Evolutionary conservation across 352 stramenopile genomes (phyloP).

Genomic region (Pythium guiyangense): DNA sequence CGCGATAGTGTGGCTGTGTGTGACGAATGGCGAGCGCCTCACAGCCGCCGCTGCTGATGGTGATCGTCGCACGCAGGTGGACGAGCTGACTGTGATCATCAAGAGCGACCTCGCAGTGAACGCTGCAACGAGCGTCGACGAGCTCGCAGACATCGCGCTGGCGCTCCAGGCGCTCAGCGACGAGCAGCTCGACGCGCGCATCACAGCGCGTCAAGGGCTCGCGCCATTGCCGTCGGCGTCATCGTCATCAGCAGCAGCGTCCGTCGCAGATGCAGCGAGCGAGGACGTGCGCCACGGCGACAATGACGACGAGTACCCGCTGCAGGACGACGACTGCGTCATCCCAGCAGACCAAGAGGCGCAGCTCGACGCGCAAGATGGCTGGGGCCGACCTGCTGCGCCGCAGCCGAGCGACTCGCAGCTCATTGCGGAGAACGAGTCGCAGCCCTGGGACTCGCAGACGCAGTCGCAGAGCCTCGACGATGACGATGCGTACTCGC

Average conservation of each 20-base stretch:
- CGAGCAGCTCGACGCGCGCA: constrained; percentile 32
- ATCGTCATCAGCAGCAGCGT: not conserved
- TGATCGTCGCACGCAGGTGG: constrained; percentile 15
- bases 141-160: constrained; percentile 20
- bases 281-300: constrained; percentile 2
- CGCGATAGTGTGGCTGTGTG: constrained; percentile 5
- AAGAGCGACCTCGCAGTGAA: too few relatives aligned
- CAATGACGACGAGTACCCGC: constrained; percentile 39
- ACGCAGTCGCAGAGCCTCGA: too few relatives aligned
- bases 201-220: constrained; percentile 46
- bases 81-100: too few relatives aligned
- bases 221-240: not conserved
- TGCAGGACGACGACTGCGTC: constrained; percentile 53
- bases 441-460: too few relatives aligned
- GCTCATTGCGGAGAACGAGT: too few relatives aligned
- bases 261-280: not conserved
- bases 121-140: constrained; percentile 22
- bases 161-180: constrained; percentile 21
- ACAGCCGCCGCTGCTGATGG: too few relatives aligned
- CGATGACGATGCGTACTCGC: too few relatives aligned
- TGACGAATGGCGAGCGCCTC: not conserved
- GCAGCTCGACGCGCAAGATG: too few relatives aligned
- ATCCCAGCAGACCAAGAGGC: constrained; percentile 69
- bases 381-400: too few relatives aligned
- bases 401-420: too few relatives aligned